Evolutionary conservation across 106 monocot species (phyloP).

Genomic region (Gastrodia elata): DNA sequence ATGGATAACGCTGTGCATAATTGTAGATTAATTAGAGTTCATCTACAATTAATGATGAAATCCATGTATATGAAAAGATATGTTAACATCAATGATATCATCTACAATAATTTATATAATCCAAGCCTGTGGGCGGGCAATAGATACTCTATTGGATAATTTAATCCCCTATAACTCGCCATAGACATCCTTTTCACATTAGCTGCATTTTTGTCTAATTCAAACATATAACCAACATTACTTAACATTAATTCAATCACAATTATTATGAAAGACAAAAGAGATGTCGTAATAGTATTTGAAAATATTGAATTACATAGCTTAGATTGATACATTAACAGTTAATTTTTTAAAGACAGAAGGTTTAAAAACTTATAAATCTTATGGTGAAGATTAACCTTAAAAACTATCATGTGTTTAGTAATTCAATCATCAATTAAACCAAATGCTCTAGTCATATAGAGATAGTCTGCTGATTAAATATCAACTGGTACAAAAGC

Average conservation of each 20-base stretch:
- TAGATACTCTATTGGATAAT: neutral
- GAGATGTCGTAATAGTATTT: neutral
- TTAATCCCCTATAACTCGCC: neutral
- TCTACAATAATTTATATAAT: neutral
- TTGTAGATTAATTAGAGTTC: neutral
- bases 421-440: neutral
- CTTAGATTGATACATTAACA: no score
- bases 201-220: neutral
- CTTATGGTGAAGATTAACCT: no score
- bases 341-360: neutral
- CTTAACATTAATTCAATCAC: neutral
- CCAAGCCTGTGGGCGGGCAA: neutral
- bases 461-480: no score
- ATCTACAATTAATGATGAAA: neutral
- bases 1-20: neutral
- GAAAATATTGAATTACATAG: neutral
- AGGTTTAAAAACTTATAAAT: neutral
- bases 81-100: neutral
- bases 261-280: conserved; percentile 1
- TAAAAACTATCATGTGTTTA: no score
- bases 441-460: neutral
- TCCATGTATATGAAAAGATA: neutral
- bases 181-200: neutral
- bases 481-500: no score
- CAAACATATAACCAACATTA: neutral